Percentiles rank a stretch among this genome's conserved stretches.
These are phyloP conservation scores for Clonostachys byssicola DNA, from an alignment of 2,329 filamentous ascomycete genomes.

Conservation along the genomic window DNA sequence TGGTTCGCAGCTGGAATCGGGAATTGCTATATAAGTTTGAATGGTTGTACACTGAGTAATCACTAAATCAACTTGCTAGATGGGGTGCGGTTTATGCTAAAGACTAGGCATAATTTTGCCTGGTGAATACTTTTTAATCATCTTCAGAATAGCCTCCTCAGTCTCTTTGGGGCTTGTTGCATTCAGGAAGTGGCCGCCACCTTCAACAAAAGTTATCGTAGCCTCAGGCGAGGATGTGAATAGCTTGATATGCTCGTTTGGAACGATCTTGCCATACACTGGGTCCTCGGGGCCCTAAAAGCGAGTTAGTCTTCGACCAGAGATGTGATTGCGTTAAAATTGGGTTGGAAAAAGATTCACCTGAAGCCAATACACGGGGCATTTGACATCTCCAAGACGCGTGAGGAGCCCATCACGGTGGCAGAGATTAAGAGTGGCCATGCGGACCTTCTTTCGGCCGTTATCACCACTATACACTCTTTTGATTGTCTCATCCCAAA, in stretches of 20 bases:
- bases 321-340: neutral
- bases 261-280: slow-evolving; percentile 55
- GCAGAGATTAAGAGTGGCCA: slow-evolving; percentile 37
- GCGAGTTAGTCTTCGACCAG: slow-evolving; percentile 15
- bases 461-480: slow-evolving; percentile 43
- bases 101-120: too few species aligned
- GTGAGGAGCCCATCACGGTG: slow-evolving; percentile 41
- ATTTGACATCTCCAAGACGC: slow-evolving; percentile 40
- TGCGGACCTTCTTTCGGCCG: slow-evolving; percentile 40
- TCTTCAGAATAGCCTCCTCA: slow-evolving; percentile 35
- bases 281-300: slow-evolving; percentile 75
- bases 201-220: slow-evolving; percentile 35
- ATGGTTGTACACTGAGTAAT: too few species aligned
- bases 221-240: slow-evolving; percentile 40
- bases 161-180: slow-evolving; percentile 42
- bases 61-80: too few species aligned
- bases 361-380: slow-evolving; percentile 49
- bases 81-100: too few species aligned
- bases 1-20: too few species aligned
- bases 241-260: slow-evolving; percentile 43
- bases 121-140: slow-evolving; percentile 24
- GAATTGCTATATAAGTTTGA: too few species aligned
- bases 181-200: slow-evolving; percentile 43
- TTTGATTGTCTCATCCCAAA: slow-evolving; percentile 41
- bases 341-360: slow-evolving; percentile 18